Percentiles rank a stretch among this genome's conserved stretches.
Conservation (phyloP, 73 alveolate genomes). For the Diophrys appendiculata region DNA sequence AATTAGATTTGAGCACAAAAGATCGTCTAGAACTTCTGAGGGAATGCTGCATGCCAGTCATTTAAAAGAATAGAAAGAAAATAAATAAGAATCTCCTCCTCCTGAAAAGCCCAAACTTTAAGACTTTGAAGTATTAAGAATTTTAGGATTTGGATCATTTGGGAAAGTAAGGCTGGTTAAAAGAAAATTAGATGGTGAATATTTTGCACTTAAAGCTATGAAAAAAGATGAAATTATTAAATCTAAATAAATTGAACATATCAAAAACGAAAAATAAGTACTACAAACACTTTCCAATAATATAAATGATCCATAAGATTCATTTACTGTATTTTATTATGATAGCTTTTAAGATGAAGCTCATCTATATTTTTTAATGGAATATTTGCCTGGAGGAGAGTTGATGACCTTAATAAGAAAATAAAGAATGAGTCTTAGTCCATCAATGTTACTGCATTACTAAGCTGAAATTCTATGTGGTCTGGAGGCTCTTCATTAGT, state of each 20-base stretch:
- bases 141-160: conserved; percentile 4
- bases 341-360: neutral
- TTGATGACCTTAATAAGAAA: too few species aligned
- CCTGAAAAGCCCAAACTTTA: too few species aligned
- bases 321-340: neutral
- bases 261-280: conserved; percentile 3
- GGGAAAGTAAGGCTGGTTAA: conserved; percentile 7
- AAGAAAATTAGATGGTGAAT: neutral
- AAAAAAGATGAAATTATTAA: neutral
- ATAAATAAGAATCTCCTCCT: too few species aligned
- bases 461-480: conserved; percentile 8
- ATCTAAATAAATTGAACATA: conserved; percentile 4
- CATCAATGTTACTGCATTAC: too few species aligned
- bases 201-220: neutral
- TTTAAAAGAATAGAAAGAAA: too few species aligned
- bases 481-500: conserved; percentile 9
- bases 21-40: too few species aligned
- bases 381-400: conserved; percentile 95
- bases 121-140: neutral
- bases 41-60: too few species aligned
- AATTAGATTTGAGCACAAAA: too few species aligned
- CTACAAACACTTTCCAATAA: neutral
- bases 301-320: neutral
- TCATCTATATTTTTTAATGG: conserved; percentile 81
- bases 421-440: too few species aligned